Conservation (phyloP, 225 moss, liverwort and hornwort genomes). For the Polytrichum formosum region DNA sequence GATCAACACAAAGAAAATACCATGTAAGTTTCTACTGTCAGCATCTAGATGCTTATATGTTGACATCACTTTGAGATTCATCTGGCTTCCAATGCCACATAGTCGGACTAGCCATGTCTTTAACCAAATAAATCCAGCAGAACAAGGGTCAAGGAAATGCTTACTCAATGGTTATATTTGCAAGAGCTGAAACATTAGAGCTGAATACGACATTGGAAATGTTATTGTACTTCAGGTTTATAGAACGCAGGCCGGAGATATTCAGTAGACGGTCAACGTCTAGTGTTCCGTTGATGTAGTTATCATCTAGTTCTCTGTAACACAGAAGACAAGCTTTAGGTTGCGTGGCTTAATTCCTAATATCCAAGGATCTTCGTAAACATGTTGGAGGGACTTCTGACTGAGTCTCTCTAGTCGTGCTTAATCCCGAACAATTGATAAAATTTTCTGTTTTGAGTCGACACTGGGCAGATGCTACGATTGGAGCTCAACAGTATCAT, state of each 20-base stretch:
- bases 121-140: neutral
- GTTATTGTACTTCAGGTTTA: constrained; percentile 1
- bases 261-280: neutral
- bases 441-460: no score
- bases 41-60: no score
- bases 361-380: no score
- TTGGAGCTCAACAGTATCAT: neutral
- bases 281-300: constrained; percentile 6
- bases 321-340: neutral
- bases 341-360: no score
- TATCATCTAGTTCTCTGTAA: constrained; percentile 20
- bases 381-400: no score
- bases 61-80: no score
- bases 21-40: no score
- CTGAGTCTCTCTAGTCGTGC: no score
- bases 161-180: neutral
- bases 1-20: no score
- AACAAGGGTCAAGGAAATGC: neutral
- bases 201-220: constrained; percentile 7
- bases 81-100: neutral
- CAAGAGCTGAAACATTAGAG: neutral
- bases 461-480: no score
- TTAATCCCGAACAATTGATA: no score
- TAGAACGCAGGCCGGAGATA: neutral
- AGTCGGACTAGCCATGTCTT: neutral